Evolutionary conservation across 768 basidiomycete species (phyloP).

Genomic region (Tulasnella sp.): DNA sequence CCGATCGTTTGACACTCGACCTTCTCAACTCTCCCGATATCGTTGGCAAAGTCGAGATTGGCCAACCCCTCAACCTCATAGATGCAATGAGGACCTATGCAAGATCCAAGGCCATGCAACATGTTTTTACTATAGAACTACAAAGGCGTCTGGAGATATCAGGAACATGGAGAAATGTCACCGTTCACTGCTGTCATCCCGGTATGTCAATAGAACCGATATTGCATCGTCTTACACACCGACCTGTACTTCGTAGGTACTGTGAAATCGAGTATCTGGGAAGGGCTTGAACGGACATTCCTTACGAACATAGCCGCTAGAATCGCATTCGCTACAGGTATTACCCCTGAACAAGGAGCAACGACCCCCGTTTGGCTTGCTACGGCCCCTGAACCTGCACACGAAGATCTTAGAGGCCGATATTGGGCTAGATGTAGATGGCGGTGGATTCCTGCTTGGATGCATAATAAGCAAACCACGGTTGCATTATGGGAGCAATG

Average conservation of each 20-base stretch:
- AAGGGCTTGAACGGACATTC: too few relatives aligned
- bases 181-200: constrained; percentile 6
- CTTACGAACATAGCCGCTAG: too few relatives aligned
- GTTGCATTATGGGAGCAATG: constrained; percentile 7
- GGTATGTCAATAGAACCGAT: too few relatives aligned
- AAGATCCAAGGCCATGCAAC: constrained; percentile 1
- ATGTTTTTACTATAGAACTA: constrained; percentile 1
- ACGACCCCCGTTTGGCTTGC: constrained; percentile 7
- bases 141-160: neutral
- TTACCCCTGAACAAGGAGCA: constrained; percentile 4
- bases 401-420: neutral
- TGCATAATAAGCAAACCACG: neutral
- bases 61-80: neutral
- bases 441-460: constrained; percentile 9
- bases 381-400: neutral
- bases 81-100: neutral
- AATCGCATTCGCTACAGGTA: neutral
- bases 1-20: neutral
- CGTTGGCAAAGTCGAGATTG: too few relatives aligned
- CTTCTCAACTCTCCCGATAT: constrained; percentile 7
- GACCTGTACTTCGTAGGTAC: too few relatives aligned
- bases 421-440: constrained; percentile 6
- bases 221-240: too few relatives aligned
- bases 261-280: too few relatives aligned
- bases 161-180: neutral